A percentile compares a stretch with the other conserved stretches of the same genome.
phyloP scores from a whole-genome alignment of 2,329 filamentous ascomycete genomes.

The Trichoderma oligosporum region DNA sequence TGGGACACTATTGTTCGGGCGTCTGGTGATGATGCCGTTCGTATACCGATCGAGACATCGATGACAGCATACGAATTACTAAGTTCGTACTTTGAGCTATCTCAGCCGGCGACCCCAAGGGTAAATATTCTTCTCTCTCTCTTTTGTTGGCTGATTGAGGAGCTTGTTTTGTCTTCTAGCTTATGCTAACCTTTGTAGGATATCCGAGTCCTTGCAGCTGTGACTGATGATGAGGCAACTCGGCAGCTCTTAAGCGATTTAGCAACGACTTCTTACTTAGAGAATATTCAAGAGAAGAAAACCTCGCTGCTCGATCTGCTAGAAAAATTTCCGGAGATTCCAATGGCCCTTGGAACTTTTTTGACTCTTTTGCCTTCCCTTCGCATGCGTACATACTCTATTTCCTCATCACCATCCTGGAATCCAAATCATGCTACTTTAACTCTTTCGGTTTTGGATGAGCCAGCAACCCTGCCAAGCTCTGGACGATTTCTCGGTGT shows the following conservation, averaged over 20 bases:
- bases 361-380: constrained; percentile 63
- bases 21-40: constrained; percentile 41
- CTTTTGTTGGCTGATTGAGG: not conserved
- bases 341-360: constrained; percentile 56
- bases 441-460: constrained; percentile 60
- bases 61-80: constrained; percentile 59
- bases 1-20: constrained; percentile 58
- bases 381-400: constrained; percentile 48
- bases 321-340: constrained; percentile 50
- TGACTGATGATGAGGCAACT: constrained; percentile 32
- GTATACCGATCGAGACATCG: constrained; percentile 49
- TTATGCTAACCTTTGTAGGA: constrained; percentile 31
- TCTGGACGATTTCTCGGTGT: constrained; percentile 46
- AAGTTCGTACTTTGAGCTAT: constrained; percentile 64
- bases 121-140: constrained; percentile 34
- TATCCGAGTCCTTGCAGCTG: constrained; percentile 24
- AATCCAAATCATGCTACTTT: constrained; percentile 54
- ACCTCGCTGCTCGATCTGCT: constrained; percentile 59
- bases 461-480: constrained; percentile 44
- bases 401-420: constrained; percentile 64
- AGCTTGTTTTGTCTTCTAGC: not conserved
- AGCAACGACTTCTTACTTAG: constrained; percentile 36
- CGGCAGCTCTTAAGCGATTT: constrained; percentile 36
- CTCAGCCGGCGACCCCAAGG: constrained; percentile 62
- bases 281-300: constrained; percentile 45